Evolutionary conservation across 306 rosid species (phyloP).

Genomic region (Bauhinia variegata): DNA sequence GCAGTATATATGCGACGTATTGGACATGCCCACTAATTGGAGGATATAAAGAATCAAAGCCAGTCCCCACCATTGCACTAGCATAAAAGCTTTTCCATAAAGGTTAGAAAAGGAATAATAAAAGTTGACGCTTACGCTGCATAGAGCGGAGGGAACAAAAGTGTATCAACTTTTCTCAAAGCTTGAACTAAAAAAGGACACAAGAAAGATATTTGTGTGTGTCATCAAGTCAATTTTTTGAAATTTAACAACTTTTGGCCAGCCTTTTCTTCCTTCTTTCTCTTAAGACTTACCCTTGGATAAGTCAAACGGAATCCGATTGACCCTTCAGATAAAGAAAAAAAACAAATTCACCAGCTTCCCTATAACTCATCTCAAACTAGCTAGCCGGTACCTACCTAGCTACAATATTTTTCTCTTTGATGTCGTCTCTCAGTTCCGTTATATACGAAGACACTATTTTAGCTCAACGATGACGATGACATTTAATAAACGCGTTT

Average conservation of each 20-base stretch:
- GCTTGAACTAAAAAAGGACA: constrained; percentile 32
- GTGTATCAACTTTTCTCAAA: constrained; percentile 58
- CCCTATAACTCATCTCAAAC: no score
- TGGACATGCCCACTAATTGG: constrained; percentile 28
- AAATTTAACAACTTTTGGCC: neutral
- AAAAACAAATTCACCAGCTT: no score
- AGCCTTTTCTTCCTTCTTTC: no score
- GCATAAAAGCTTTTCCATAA: constrained; percentile 40
- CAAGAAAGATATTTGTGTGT: constrained; percentile 37
- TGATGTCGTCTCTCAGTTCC: no score
- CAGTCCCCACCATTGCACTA: constrained; percentile 53
- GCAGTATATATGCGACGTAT: constrained; percentile 14
- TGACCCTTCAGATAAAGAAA: no score
- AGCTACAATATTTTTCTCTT: no score
- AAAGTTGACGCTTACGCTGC: constrained; percentile 56
- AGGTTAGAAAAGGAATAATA: constrained; percentile 38
- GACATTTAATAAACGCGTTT: no score
- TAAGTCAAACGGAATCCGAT: no score
- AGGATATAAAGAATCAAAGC: constrained; percentile 13
- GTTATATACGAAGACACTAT: no score
- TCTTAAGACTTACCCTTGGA: no score
- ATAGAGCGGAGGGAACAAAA: constrained; percentile 55
- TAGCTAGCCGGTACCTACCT: no score
- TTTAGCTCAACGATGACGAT: no score
- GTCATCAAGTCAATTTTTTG: constrained; percentile 27